Conservation (phyloP, 768 basidiomycete species). For the Pulveroboletus sp. region DNA sequence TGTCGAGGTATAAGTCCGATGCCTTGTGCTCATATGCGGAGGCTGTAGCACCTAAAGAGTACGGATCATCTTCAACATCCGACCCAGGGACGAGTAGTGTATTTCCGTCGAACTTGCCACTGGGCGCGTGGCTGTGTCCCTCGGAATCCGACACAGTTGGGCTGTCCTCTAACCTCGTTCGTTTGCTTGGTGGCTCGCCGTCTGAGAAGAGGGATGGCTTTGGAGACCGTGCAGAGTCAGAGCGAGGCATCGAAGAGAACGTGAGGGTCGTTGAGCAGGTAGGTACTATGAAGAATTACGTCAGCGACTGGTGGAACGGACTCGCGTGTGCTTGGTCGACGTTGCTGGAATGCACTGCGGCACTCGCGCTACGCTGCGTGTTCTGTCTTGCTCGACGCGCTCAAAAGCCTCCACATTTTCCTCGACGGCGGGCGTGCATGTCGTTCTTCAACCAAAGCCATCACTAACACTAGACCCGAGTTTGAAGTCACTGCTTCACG, state of each 20-base stretch:
- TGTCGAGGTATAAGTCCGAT: constrained; percentile 92
- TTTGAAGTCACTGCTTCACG: constrained; percentile 54
- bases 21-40: constrained; percentile 36
- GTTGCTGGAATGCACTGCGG: constrained; percentile 19
- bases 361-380: constrained; percentile 22
- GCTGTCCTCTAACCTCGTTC: constrained; percentile 21
- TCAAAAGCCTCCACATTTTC: constrained; percentile 24
- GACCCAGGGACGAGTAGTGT: constrained; percentile 14
- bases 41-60: constrained; percentile 24
- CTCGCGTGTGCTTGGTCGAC: not conserved
- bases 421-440: constrained; percentile 28
- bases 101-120: constrained; percentile 29
- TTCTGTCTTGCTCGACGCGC: constrained; percentile 21
- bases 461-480: constrained; percentile 63
- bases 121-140: constrained; percentile 28
- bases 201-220: constrained; percentile 4
- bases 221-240: constrained; percentile 7
- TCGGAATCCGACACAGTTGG: constrained; percentile 3
- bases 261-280: not conserved
- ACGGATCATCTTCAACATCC: constrained; percentile 25
- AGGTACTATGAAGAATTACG: constrained; percentile 6
- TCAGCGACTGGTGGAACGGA: constrained; percentile 12
- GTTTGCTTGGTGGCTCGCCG: constrained; percentile 29
- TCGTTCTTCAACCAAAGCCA: constrained; percentile 47
- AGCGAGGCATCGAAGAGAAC: constrained; percentile 11